Percentiles rank a stretch among this genome's conserved stretches.
Evolutionary conservation across 2,329 filamentous ascomycete genomes (phyloP).

Genomic region (Ophiostoma novo-ulmi): DNA sequence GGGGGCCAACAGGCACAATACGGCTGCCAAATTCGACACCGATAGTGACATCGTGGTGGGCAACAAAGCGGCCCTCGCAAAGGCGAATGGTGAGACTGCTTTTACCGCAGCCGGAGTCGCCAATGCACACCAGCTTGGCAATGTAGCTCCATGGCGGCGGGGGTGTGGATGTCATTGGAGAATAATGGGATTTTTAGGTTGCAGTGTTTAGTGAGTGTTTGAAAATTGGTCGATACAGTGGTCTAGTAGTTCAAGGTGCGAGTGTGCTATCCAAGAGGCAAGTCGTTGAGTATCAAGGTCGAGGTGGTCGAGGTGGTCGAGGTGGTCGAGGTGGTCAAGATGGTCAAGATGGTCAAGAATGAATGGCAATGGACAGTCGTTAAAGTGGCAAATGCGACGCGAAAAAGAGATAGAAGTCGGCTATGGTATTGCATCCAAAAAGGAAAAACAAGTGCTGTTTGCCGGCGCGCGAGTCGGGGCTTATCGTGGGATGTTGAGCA

Average conservation of each 20-base stretch:
- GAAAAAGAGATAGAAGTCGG: neutral
- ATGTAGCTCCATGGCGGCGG: slow-evolving; percentile 90
- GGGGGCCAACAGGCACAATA: slow-evolving; percentile 84
- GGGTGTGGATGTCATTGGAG: slow-evolving; percentile 45
- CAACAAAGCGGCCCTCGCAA: slow-evolving; percentile 91
- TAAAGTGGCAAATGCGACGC: neutral
- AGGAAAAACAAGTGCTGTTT: neutral
- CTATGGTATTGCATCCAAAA: neutral
- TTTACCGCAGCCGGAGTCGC: slow-evolving; percentile 94
- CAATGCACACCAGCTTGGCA: slow-evolving; percentile 95
- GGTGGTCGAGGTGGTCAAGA: neutral
- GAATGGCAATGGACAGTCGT: neutral
- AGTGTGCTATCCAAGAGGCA: neutral
- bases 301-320: neutral
- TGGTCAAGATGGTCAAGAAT: neutral
- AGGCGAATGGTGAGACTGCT: slow-evolving; percentile 89
- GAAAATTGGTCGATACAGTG: neutral
- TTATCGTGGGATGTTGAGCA: slow-evolving; percentile 1
- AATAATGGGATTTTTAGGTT: neutral
- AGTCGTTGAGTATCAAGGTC: neutral
- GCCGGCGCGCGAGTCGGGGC: neutral
- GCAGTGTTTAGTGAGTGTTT: neutral
- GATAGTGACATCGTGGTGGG: slow-evolving; percentile 94
- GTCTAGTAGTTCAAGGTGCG: neutral
- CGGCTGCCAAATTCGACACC: slow-evolving; percentile 93